Evolutionary conservation across 805 yeast genomes (phyloP).

Genomic region (Yamadazyma laniorum): DNA sequence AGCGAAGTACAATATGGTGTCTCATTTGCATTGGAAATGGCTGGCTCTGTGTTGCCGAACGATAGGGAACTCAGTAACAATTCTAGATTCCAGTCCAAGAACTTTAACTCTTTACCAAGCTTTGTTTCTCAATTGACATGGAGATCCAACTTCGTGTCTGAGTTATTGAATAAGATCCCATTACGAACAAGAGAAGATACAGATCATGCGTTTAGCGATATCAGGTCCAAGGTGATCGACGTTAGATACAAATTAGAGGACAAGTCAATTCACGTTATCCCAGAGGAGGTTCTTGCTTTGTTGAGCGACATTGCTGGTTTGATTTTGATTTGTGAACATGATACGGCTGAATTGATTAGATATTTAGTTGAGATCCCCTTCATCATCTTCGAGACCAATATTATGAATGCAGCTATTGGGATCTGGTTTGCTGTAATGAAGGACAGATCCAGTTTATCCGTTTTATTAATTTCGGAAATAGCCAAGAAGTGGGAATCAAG

Average conservation of each 20-base stretch:
- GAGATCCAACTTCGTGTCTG: constrained; percentile 48
- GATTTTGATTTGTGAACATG: constrained; percentile 29
- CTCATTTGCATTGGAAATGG: constrained; percentile 87
- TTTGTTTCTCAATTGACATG: constrained; percentile 77
- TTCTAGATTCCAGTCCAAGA: constrained; percentile 32
- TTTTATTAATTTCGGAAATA: constrained; percentile 66
- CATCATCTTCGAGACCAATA: constrained; percentile 53
- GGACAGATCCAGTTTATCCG: constrained; percentile 58
- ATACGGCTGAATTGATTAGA: constrained; percentile 47
- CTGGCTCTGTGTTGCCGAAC: constrained; percentile 63
- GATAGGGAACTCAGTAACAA: constrained; percentile 65
- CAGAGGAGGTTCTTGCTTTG: constrained; percentile 35
- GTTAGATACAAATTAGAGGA: constrained; percentile 12
- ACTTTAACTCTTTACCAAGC: constrained; percentile 62
- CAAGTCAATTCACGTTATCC: constrained; percentile 13
- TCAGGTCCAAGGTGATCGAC: constrained; percentile 25
- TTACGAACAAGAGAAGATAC: constrained; percentile 25
- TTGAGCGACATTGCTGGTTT: constrained; percentile 47
- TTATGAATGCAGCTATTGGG: constrained; percentile 65
- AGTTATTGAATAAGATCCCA: constrained; percentile 29
- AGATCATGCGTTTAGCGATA: constrained; percentile 25
- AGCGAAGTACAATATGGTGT: constrained; percentile 67
- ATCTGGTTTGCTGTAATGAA: constrained; percentile 79
- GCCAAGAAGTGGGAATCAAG: constrained; percentile 67
- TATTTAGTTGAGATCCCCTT: constrained; percentile 72